Evolutionary conservation across 257 asterid genomes (phyloP).

Genomic region (Thymus mandschuricus): DNA sequence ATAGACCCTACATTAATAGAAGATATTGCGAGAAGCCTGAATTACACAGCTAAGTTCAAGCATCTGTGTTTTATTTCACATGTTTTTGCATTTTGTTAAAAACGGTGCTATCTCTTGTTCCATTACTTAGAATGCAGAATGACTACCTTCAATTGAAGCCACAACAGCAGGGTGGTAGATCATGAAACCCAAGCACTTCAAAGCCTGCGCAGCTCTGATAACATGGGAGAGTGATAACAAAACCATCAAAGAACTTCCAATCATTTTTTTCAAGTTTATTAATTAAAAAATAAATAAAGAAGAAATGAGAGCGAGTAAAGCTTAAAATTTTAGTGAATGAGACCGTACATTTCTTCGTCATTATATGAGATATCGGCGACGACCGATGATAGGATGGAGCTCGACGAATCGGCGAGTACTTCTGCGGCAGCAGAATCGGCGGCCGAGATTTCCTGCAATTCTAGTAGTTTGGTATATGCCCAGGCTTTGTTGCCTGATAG

Average conservation of each 20-base stretch:
- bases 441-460: conserved; percentile 57
- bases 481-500: conserved; percentile 40
- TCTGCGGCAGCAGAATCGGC: conserved; percentile 47
- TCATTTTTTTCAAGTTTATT: background rate
- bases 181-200: conserved; percentile 91
- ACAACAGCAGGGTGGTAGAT: conserved; percentile 69
- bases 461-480: conserved; percentile 60
- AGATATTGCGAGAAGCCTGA: too few species aligned
- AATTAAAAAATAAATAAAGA: too few species aligned
- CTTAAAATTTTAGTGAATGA: background rate
- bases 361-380: conserved; percentile 41
- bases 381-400: conserved; percentile 38
- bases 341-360: conserved; percentile 67
- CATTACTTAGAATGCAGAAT: background rate
- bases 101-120: background rate
- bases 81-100: too few species aligned
- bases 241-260: conserved; percentile 13
- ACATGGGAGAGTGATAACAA: background rate
- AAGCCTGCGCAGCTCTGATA: conserved; percentile 72
- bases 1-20: too few species aligned
- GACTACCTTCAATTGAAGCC: conserved; percentile 56
- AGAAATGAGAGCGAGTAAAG: background rate
- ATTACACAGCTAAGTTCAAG: too few species aligned
- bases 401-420: conserved; percentile 53
- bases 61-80: too few species aligned